Evolutionary conservation across 805 yeast species (phyloP).

Genomic region (Starmerella bombi): DNA sequence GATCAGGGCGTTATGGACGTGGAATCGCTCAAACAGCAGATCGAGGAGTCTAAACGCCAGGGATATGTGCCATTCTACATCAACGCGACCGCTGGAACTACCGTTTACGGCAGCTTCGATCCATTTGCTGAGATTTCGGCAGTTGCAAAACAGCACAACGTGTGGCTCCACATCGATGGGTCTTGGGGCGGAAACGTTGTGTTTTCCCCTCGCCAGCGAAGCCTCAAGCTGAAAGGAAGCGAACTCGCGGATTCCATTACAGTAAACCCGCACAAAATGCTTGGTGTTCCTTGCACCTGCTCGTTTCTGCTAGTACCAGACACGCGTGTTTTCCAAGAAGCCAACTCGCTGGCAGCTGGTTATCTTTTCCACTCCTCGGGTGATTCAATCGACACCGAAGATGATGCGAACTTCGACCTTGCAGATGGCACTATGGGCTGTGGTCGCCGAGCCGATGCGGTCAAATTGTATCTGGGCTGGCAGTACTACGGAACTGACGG

Average conservation of each 20-base stretch:
- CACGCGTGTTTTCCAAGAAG: constrained; percentile 47
- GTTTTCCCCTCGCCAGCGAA: constrained; percentile 39
- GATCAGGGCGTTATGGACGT: constrained; percentile 45
- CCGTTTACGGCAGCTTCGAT: constrained; percentile 76
- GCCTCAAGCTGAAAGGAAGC: constrained; percentile 40
- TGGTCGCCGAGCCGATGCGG: constrained; percentile 72
- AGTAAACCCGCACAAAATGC: constrained; percentile 73
- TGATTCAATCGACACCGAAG: constrained; percentile 28
- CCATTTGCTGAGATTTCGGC: constrained; percentile 43
- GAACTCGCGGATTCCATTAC: constrained; percentile 64
- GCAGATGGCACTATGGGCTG: constrained; percentile 91
- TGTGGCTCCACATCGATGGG: constrained; percentile 79
- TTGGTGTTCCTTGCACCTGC: constrained; percentile 63
- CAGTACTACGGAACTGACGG: constrained; percentile 62
- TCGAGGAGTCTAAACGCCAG: constrained; percentile 32
- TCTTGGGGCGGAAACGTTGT: constrained; percentile 85
- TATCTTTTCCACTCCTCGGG: constrained; percentile 58
- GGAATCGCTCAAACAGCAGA: constrained; percentile 34
- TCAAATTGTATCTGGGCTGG: constrained; percentile 72
- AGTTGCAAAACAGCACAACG: constrained; percentile 40
- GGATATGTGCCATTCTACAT: constrained; percentile 64
- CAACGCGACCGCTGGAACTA: constrained; percentile 79
- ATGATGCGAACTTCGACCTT: constrained; percentile 45
- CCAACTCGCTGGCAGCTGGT: constrained; percentile 69
- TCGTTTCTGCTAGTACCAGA: constrained; percentile 66